Percentiles rank a stretch among this genome's conserved stretches.
Conservation (phyloP, 164 flowering plant genomes). For the Kalanchoe fedtschenkoi region DNA sequence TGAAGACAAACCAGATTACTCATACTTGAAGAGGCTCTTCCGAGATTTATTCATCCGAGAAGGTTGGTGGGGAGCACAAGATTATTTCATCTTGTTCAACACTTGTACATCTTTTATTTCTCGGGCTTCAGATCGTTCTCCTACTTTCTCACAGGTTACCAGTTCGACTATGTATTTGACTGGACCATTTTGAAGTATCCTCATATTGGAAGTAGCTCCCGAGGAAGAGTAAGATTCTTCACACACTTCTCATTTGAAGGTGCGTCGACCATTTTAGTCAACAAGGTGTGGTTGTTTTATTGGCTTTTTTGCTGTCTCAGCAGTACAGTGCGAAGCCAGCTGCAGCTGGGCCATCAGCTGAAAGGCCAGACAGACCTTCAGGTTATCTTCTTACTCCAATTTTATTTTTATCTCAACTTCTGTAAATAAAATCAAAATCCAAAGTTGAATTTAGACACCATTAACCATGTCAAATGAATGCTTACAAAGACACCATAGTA, state of each 20-base stretch:
- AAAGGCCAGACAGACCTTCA: constrained; percentile 40
- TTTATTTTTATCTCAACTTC: neutral
- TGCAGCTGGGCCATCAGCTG: constrained; percentile 37
- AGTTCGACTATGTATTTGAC: constrained; percentile 64
- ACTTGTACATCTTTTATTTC: constrained; percentile 24
- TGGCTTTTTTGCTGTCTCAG: neutral
- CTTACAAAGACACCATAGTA: neutral
- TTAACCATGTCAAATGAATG: neutral
- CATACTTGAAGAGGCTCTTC: constrained; percentile 64
- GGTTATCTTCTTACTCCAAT: constrained; percentile 19
- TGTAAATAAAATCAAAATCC: neutral
- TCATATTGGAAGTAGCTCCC: constrained; percentile 43
- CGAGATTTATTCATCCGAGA: constrained; percentile 63
- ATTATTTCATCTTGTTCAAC: constrained; percentile 30
- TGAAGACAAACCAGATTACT: constrained; percentile 74
- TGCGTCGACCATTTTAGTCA: neutral
- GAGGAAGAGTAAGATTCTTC: constrained; percentile 28
- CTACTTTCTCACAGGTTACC: constrained; percentile 36
- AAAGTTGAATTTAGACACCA: neutral
- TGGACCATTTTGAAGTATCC: constrained; percentile 62
- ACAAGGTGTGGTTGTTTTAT: neutral
- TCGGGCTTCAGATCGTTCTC: neutral
- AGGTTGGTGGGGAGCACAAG: constrained; percentile 28
- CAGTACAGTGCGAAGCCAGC: constrained; percentile 31
- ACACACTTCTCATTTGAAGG: neutral